phyloP scores from a whole-genome alignment of 306 rosid species.

The Prunus armeniaca region DNA sequence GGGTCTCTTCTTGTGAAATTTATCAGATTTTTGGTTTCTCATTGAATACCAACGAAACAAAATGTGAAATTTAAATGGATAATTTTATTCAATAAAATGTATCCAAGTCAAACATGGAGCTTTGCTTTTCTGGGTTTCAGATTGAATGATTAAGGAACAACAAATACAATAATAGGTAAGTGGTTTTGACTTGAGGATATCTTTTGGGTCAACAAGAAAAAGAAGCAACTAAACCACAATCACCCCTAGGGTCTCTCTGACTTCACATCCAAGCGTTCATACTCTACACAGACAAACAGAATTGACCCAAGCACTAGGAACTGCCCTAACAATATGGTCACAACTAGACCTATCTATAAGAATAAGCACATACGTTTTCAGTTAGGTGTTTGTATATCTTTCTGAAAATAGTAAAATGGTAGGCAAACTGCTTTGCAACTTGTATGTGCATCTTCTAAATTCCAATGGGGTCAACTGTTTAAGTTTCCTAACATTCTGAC shows the following conservation, averaged over 20 bases:
- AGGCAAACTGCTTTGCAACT: slow-evolving; percentile 19
- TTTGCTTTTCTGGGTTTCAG: slow-evolving; percentile 12
- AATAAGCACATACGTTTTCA: too few species aligned
- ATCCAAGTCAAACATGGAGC: slow-evolving; percentile 12
- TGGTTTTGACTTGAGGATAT: slow-evolving; percentile 8
- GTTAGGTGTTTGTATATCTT: too few species aligned
- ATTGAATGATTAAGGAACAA: not conserved
- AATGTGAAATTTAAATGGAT: not conserved
- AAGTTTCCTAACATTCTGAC: not conserved
- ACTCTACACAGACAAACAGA: not conserved
- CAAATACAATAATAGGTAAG: not conserved
- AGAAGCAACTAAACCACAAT: slow-evolving; percentile 5
- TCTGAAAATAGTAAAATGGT: slow-evolving; percentile 5
- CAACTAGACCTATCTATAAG: too few species aligned
- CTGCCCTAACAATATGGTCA: too few species aligned
- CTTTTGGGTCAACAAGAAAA: not conserved
- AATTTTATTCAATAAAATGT: not conserved
- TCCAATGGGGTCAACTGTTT: not conserved
- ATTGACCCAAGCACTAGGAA: not conserved
- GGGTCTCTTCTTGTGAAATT: too few species aligned
- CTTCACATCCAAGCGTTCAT: not conserved
- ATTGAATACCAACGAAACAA: not conserved
- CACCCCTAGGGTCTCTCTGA: not conserved
- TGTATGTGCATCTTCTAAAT: not conserved
- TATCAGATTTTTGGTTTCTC: not conserved